phyloP scores from a whole-genome alignment of 176 grass and related monocot species.

The Thinopyrum elongatum region DNA sequence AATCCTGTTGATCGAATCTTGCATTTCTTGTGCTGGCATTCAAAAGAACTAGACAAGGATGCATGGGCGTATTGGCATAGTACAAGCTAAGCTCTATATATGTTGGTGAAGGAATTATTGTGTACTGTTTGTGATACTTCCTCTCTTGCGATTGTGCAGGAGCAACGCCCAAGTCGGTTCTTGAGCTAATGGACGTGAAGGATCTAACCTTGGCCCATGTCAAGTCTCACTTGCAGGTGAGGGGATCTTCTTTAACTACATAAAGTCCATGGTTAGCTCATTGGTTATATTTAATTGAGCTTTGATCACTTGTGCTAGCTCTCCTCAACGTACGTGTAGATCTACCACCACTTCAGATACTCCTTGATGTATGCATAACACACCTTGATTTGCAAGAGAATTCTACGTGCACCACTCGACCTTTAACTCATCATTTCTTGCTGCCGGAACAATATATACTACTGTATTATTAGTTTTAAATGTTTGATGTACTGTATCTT shows the following conservation, averaged over 20 bases:
- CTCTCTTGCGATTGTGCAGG: slow-evolving; percentile 40
- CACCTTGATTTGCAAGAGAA: slow-evolving; percentile 12
- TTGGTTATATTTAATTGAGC: neutral
- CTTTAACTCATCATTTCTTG: neutral
- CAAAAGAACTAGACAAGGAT: neutral
- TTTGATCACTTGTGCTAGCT: neutral
- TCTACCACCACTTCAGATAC: neutral
- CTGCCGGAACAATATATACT: neutral
- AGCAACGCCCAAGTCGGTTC: slow-evolving; percentile 97
- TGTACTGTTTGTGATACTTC: neutral
- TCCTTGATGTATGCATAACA: no score
- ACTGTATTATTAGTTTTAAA: no score
- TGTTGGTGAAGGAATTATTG: slow-evolving; percentile 12
- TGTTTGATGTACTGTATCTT: no score
- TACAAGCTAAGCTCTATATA: neutral
- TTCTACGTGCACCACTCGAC: neutral
- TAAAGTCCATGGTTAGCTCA: neutral
- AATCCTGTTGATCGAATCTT: neutral
- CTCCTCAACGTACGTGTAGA: slow-evolving; percentile 2
- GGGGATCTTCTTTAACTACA: neutral
- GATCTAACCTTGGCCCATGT: slow-evolving; percentile 98
- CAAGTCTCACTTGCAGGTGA: slow-evolving; percentile 95
- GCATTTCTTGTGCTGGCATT: neutral
- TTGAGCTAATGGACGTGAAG: slow-evolving; percentile 98
- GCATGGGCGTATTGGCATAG: neutral